Evolutionary conservation across 2,329 filamentous ascomycete species (phyloP).

Genomic region (Sporothrix globosa): DNA sequence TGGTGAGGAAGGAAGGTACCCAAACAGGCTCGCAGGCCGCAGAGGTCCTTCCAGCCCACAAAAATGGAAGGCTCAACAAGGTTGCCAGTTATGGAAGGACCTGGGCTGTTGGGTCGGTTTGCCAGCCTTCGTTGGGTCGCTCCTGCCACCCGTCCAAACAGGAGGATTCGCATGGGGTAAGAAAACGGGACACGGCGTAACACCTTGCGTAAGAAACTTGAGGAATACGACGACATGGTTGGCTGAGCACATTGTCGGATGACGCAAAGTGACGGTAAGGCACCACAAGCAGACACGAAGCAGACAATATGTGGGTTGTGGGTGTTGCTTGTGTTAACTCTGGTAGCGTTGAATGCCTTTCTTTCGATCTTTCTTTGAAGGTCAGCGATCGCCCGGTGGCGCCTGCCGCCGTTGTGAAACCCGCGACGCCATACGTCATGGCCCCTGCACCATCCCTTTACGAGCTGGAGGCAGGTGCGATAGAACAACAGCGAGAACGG

Average conservation of each 20-base stretch:
- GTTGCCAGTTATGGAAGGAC: not conserved
- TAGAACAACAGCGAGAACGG: not conserved
- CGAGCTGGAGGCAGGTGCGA: not conserved
- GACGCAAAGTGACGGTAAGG: slow-evolving; percentile 15
- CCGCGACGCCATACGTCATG: slow-evolving; percentile 17
- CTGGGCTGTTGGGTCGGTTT: no score
- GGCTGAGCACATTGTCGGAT: slow-evolving; percentile 9
- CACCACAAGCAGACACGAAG: not conserved
- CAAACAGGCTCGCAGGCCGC: not conserved
- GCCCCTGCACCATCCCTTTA: not conserved
- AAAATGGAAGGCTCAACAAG: not conserved
- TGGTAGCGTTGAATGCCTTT: not conserved
- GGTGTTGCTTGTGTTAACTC: not conserved
- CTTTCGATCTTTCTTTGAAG: not conserved
- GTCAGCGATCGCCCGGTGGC: not conserved
- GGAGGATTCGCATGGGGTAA: slow-evolving; percentile 19
- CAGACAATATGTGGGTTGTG: not conserved
- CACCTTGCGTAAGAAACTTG: slow-evolving; percentile 22
- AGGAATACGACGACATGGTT: not conserved
- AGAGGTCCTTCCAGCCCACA: slow-evolving; percentile 2
- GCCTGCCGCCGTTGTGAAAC: slow-evolving; percentile 3
- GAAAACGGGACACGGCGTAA: slow-evolving; percentile 28
- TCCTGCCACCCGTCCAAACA: not conserved
- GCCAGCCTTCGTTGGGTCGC: not conserved
- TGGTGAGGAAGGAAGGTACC: not conserved